Evolutionary conservation across 805 yeast genomes (phyloP).

Genomic region (Trichomonascus vanleenenianus): DNA sequence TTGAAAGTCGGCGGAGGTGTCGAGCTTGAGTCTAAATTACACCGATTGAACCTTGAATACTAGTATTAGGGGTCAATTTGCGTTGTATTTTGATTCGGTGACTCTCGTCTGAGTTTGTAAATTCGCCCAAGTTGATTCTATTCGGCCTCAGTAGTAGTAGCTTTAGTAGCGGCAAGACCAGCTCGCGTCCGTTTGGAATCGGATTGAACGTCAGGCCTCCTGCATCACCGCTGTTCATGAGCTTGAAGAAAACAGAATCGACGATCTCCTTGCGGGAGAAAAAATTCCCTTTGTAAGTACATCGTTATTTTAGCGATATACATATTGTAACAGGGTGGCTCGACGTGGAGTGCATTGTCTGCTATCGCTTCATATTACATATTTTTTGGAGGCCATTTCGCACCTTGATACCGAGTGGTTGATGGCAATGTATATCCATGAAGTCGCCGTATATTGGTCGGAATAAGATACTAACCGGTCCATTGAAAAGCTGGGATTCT

Average conservation of each 20-base stretch:
- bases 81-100: background rate
- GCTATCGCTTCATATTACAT: background rate
- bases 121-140: background rate
- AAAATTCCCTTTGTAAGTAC: conserved; percentile 12
- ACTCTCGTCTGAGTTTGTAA: too few species aligned
- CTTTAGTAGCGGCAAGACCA: too few species aligned
- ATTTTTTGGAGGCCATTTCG: background rate
- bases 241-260: conserved; percentile 20
- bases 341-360: too few species aligned
- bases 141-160: background rate
- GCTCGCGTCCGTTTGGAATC: too few species aligned
- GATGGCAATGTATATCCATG: background rate
- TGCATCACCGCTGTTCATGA: conserved; percentile 2
- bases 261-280: conserved; percentile 15
- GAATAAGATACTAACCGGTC: background rate
- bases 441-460: background rate
- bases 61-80: background rate
- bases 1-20: background rate
- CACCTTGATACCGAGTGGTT: background rate
- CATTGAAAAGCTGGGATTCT: conserved; percentile 33
- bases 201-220: too few species aligned
- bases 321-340: background rate
- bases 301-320: conserved; percentile 8
- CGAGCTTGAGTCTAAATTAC: too few species aligned
- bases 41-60: background rate